Evolutionary conservation across 164 flowering plant species (phyloP).

Genomic region (Dillenia turbinata): DNA sequence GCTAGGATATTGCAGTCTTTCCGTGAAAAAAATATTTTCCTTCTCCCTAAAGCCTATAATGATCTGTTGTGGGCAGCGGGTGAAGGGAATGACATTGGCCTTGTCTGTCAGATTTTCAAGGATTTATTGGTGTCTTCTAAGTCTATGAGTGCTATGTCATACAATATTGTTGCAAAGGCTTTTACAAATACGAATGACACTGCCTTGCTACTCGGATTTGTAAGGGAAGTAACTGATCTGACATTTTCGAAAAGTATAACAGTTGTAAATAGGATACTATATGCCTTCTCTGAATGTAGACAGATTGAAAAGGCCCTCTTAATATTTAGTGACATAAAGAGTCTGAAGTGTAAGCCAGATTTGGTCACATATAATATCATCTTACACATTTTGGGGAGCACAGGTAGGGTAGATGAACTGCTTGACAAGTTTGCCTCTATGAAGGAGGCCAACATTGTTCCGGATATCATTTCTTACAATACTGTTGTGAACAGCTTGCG

Average conservation of each 20-base stretch:
- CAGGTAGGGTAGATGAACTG: slow-evolving; percentile 65
- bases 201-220: slow-evolving; percentile 31
- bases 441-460: slow-evolving; percentile 44
- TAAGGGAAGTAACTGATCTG: slow-evolving; percentile 46
- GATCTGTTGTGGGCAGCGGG: slow-evolving; percentile 39
- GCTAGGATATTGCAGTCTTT: slow-evolving; percentile 34
- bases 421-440: slow-evolving; percentile 52
- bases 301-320: slow-evolving; percentile 67
- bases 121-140: slow-evolving; percentile 32
- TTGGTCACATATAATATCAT: slow-evolving; percentile 66
- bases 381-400: slow-evolving; percentile 55
- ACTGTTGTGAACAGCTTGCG: slow-evolving; percentile 61
- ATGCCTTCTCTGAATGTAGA: slow-evolving; percentile 54
- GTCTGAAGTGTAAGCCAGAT: slow-evolving; percentile 57
- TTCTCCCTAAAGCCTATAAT: slow-evolving; percentile 38
- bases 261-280: slow-evolving; percentile 59
- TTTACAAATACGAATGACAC: slow-evolving; percentile 35
- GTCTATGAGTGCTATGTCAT: slow-evolving; percentile 33
- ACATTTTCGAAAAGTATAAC: slow-evolving; percentile 32
- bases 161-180: slow-evolving; percentile 53
- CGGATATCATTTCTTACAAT: slow-evolving; percentile 72
- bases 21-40: slow-evolving; percentile 30
- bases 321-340: slow-evolving; percentile 57
- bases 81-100: slow-evolving; percentile 36
- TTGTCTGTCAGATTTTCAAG: slow-evolving; percentile 46